phyloP scores from a whole-genome alignment of 1,139 yeast species.

The Yamadazyma dushanensis region DNA sequence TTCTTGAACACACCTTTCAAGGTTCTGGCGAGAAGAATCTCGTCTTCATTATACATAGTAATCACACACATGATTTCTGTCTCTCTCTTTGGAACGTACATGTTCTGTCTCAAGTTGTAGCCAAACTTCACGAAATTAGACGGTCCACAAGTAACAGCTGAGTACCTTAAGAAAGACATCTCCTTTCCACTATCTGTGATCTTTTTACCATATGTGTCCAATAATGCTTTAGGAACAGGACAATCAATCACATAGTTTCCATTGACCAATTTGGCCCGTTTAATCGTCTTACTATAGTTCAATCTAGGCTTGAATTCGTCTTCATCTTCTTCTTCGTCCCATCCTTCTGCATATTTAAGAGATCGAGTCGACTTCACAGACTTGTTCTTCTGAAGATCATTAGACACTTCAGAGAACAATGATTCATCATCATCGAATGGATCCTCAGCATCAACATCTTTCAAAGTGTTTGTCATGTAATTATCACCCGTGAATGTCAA shows the following conservation, averaged over 20 bases:
- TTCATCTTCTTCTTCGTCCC: slow-evolving; percentile 28
- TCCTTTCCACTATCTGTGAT: slow-evolving; percentile 56
- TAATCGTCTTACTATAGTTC: slow-evolving; percentile 48
- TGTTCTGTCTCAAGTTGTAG: slow-evolving; percentile 66
- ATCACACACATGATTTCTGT: slow-evolving; percentile 75
- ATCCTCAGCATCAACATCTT: slow-evolving; percentile 43
- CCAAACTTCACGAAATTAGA: slow-evolving; percentile 55
- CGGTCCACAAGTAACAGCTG: slow-evolving; percentile 83
- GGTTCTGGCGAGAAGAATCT: slow-evolving; percentile 67
- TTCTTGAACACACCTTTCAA: slow-evolving; percentile 77
- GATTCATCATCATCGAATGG: slow-evolving; percentile 51
- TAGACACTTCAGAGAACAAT: slow-evolving; percentile 44
- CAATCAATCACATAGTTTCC: slow-evolving; percentile 81
- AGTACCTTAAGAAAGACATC: slow-evolving; percentile 74
- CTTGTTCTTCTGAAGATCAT: slow-evolving; percentile 21
- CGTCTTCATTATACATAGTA: slow-evolving; percentile 83
- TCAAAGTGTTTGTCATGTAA: slow-evolving; percentile 41
- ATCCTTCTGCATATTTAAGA: slow-evolving; percentile 9
- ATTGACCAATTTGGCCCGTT: slow-evolving; percentile 55
- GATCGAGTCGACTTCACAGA: slow-evolving; percentile 16
- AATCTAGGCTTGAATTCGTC: slow-evolving; percentile 45
- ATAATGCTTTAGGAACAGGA: slow-evolving; percentile 65
- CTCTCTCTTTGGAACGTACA: slow-evolving; percentile 64
- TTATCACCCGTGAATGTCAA: slow-evolving; percentile 39
- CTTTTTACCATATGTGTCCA: slow-evolving; percentile 52